A percentile compares a stretch with the other conserved stretches of the same genome.
Conservation (phyloP, 129 eudicot species). For the Artemisia tridentata region DNA sequence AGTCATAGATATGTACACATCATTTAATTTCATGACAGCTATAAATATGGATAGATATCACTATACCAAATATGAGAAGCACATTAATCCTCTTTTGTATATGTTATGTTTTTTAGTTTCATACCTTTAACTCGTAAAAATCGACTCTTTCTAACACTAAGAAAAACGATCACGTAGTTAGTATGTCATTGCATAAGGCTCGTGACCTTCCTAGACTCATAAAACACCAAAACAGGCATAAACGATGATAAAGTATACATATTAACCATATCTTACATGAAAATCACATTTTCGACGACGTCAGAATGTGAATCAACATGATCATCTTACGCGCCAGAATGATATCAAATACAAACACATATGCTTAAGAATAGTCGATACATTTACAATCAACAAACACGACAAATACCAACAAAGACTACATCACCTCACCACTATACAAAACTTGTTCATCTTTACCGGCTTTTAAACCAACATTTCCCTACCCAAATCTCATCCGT, state of each 20-base stretch:
- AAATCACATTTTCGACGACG: not conserved
- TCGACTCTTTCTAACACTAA: no score
- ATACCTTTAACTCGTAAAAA: no score
- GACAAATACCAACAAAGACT: not conserved
- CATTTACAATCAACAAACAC: not conserved
- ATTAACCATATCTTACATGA: not conserved
- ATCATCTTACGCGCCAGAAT: not conserved
- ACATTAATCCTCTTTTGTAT: no score
- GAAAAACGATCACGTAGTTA: not conserved
- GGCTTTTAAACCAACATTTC: constrained; percentile 1
- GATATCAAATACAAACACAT: not conserved
- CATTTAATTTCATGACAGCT: no score
- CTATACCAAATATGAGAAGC: no score
- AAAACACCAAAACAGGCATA: not conserved
- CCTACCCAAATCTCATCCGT: constrained; percentile 7
- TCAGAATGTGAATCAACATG: not conserved
- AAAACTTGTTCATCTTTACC: constrained; percentile 33
- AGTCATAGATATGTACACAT: no score
- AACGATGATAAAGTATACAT: not conserved
- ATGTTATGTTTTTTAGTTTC: no score
- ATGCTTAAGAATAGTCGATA: not conserved
- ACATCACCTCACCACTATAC: not conserved
- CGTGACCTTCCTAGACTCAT: not conserved
- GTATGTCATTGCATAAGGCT: not conserved
- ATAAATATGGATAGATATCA: no score